phyloP scores from a whole-genome alignment of 768 basidiomycete species.

The Suillus occidentalis region DNA sequence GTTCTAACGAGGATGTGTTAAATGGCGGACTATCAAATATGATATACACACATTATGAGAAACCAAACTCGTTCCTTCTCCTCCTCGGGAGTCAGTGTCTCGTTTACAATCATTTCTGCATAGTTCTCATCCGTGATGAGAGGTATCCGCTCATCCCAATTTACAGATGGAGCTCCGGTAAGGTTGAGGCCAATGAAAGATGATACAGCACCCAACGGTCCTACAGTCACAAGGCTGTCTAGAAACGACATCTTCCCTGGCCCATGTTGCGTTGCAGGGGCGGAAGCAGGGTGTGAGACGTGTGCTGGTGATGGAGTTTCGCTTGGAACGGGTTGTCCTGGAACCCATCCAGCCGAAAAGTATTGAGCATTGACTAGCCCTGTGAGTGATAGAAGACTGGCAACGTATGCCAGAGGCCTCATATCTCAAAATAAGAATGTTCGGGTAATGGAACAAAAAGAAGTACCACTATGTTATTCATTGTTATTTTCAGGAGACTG shows the following conservation, averaged over 20 bases:
- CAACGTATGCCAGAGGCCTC: slow-evolving; percentile 45
- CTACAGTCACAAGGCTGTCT: slow-evolving; percentile 45
- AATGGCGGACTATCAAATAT: neutral
- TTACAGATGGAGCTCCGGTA: slow-evolving; percentile 44
- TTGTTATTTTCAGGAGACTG: neutral
- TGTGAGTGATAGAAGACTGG: slow-evolving; percentile 26
- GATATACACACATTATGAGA: slow-evolving; percentile 62
- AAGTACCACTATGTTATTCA: too few relatives aligned
- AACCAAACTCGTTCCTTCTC: slow-evolving; percentile 74
- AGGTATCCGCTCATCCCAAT: slow-evolving; percentile 74
- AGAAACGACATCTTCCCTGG: slow-evolving; percentile 25
- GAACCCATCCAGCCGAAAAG: slow-evolving; percentile 80
- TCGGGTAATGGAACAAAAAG: slow-evolving; percentile 21
- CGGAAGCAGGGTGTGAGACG: slow-evolving; percentile 25
- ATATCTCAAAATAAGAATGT: slow-evolving; percentile 39
- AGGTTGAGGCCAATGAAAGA: slow-evolving; percentile 68
- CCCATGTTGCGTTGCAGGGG: slow-evolving; percentile 21
- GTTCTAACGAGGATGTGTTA: slow-evolving; percentile 40
- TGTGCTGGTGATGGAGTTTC: slow-evolving; percentile 14
- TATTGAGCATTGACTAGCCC: slow-evolving; percentile 57
- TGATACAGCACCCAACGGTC: slow-evolving; percentile 56
- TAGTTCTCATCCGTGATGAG: slow-evolving; percentile 85
- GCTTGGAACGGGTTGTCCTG: slow-evolving; percentile 59
- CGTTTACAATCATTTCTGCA: slow-evolving; percentile 68
- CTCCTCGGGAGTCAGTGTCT: slow-evolving; percentile 62